A percentile compares a stretch with the other conserved stretches of the same genome.
Evolutionary conservation across 73 alveolate species (phyloP).

Genomic region (Stentor coeruleus): DNA sequence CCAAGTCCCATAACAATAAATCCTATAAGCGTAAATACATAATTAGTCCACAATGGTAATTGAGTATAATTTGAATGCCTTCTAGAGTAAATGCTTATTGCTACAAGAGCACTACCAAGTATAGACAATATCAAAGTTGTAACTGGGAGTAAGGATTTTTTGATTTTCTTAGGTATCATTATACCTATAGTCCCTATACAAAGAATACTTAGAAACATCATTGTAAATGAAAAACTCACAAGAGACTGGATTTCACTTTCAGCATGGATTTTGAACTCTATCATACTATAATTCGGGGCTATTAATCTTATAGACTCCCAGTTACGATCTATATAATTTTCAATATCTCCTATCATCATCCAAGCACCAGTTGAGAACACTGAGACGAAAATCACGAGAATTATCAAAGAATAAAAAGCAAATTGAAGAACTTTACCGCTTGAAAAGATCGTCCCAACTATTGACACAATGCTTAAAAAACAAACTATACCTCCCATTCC

Average conservation of each 20-base stretch:
- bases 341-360: background rate
- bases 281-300: slow-evolving; percentile 7
- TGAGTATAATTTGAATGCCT: slow-evolving; percentile 25
- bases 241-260: slow-evolving; percentile 22
- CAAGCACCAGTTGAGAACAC: slow-evolving; percentile 15
- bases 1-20: slow-evolving; percentile 5
- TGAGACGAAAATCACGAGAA: background rate
- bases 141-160: background rate
- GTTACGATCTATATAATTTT: slow-evolving; percentile 14
- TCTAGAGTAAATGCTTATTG: slow-evolving; percentile 3
- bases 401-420: background rate
- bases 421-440: background rate
- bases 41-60: slow-evolving; percentile 12
- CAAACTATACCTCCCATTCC: slow-evolving; percentile 22
- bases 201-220: background rate
- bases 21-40: background rate
- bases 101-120: slow-evolving; percentile 4
- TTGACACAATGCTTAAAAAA: background rate
- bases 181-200: background rate
- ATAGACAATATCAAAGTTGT: background rate
- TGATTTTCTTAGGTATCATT: background rate
- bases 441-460: background rate
- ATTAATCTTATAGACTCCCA: background rate
- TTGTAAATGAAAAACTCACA: background rate
- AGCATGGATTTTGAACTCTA: background rate